Conservation (phyloP, 2,329 filamentous ascomycete genomes). For the Xylaria sp. region DNA sequence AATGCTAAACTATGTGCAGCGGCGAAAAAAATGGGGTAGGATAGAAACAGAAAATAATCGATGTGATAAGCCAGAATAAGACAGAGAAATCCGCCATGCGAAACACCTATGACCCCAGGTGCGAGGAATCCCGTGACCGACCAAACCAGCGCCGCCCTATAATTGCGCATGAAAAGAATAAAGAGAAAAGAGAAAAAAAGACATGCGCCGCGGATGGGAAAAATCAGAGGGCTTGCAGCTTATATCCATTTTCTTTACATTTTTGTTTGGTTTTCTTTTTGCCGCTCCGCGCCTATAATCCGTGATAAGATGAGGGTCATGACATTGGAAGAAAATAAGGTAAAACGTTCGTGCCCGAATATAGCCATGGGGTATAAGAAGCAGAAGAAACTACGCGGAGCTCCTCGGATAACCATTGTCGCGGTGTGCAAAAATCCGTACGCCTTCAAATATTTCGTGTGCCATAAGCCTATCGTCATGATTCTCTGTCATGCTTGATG, state of each 20-base stretch:
- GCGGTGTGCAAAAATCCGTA: slow-evolving; percentile 30
- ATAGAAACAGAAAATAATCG: not conserved
- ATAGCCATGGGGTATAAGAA: slow-evolving; percentile 38
- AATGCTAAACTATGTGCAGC: slow-evolving; percentile 35
- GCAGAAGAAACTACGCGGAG: slow-evolving; percentile 27
- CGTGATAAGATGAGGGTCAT: slow-evolving; percentile 37
- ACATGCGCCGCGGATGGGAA: slow-evolving; percentile 16
- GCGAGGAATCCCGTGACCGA: slow-evolving; percentile 19
- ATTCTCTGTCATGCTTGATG: slow-evolving; percentile 9
- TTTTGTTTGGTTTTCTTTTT: slow-evolving; percentile 35
- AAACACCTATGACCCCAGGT: slow-evolving; percentile 17
- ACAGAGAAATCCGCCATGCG: slow-evolving; percentile 29
- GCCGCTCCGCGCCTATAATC: slow-evolving; percentile 30
- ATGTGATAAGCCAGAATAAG: slow-evolving; percentile 12
- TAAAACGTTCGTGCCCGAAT: slow-evolving; percentile 37
- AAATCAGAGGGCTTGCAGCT: slow-evolving; percentile 20
- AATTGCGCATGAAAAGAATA: slow-evolving; percentile 4
- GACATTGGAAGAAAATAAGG: slow-evolving; percentile 39
- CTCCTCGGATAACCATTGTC: slow-evolving; percentile 35
- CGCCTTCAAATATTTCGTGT: slow-evolving; percentile 35
- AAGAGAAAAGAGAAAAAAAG: not conserved
- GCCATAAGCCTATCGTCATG: slow-evolving; percentile 24
- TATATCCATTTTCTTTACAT: slow-evolving; percentile 30
- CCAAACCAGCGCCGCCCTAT: slow-evolving; percentile 30
- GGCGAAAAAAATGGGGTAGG: slow-evolving; percentile 11